Evolutionary conservation across 169 alveolate species (phyloP).

Genomic region (Miamiensis avidus): DNA sequence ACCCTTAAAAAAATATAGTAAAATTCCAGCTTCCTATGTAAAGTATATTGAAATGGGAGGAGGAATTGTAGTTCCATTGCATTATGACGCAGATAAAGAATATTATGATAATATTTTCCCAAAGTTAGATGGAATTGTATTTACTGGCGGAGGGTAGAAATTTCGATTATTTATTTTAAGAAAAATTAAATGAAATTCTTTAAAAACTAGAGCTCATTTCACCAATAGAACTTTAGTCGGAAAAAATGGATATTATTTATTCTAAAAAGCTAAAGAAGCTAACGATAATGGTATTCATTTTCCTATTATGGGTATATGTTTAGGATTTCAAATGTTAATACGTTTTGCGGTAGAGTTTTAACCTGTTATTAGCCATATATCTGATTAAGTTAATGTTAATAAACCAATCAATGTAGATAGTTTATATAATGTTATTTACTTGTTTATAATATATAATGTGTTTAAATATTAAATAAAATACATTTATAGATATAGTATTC

Average conservation of each 20-base stretch:
- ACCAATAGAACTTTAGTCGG: not conserved
- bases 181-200: too few relatives aligned
- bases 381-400: slow-evolving; percentile 13
- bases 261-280: slow-evolving; percentile 29
- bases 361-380: slow-evolving; percentile 3
- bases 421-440: too few relatives aligned
- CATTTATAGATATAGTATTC: too few relatives aligned
- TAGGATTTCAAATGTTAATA: slow-evolving; percentile 61
- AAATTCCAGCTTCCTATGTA: slow-evolving; percentile 18
- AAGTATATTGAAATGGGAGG: slow-evolving; percentile 37
- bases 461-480: too few relatives aligned
- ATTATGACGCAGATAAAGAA: slow-evolving; percentile 27
- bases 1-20: too few relatives aligned
- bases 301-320: slow-evolving; percentile 79
- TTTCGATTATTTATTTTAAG: too few relatives aligned
- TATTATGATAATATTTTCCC: slow-evolving; percentile 10
- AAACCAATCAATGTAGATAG: not conserved
- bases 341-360: slow-evolving; percentile 31
- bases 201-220: not conserved
- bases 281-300: slow-evolving; percentile 52
- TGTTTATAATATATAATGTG: too few relatives aligned
- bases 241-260: slow-evolving; percentile 16
- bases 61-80: slow-evolving; percentile 64
- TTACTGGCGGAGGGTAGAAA: slow-evolving; percentile 64
- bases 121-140: slow-evolving; percentile 56